These are phyloP conservation scores for Lycium barbarum DNA, from an alignment of 257 asterid genomes.

Conservation along the genomic window DNA sequence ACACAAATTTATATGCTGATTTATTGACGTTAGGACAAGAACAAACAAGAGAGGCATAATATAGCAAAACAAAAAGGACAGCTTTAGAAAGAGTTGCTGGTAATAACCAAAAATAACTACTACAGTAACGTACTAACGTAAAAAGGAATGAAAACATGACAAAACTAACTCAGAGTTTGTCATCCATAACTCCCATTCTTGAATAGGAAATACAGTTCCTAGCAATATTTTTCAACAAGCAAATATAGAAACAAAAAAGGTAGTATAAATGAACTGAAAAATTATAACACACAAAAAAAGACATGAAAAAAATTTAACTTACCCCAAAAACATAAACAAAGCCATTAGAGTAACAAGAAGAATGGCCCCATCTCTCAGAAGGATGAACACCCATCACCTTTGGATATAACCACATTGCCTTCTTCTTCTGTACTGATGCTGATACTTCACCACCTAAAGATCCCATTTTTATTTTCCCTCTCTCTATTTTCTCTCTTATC, in stretches of 20 bases:
- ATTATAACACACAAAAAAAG: conserved; percentile 25
- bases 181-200: not conserved
- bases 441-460: conserved; percentile 57
- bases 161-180: not conserved
- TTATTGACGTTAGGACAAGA: not conserved
- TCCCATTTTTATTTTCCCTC: conserved; percentile 45
- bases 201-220: conserved; percentile 1
- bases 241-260: conserved; percentile 19
- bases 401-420: conserved; percentile 81
- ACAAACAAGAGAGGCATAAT: not conserved
- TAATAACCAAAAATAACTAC: conserved; percentile 26
- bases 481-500: not conserved
- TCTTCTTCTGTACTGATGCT: conserved; percentile 44
- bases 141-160: not conserved
- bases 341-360: conserved; percentile 82
- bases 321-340: conserved; percentile 85
- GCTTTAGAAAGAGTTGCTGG: conserved; percentile 10
- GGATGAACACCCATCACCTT: conserved; percentile 73
- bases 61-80: not conserved
- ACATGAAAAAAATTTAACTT: conserved; percentile 33
- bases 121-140: not conserved
- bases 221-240: not conserved
- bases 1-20: not conserved
- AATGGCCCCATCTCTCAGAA: conserved; percentile 99
- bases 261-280: not conserved